Conservation (phyloP, 208 protist species). For the Herpetomonas tarakana region DNA sequence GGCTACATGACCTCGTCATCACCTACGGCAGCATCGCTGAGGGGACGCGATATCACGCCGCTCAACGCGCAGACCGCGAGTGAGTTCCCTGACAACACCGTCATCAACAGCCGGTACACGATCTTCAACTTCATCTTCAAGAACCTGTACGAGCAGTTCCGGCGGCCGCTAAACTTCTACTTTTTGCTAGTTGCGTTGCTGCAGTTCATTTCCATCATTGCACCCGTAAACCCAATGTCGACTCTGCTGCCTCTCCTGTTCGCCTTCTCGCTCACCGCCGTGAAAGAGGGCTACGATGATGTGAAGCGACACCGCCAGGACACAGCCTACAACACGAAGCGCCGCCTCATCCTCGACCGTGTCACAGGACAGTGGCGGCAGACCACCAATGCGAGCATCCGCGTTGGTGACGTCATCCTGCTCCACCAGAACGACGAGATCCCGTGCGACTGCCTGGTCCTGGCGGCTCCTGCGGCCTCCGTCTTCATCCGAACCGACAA, state of each 20-base stretch:
- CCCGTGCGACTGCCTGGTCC: conserved; percentile 89
- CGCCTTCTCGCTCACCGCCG: conserved; percentile 90
- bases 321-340: conserved; percentile 63
- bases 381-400: conserved; percentile 50
- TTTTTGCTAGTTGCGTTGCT: conserved; percentile 94
- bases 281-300: conserved; percentile 96
- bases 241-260: conserved; percentile 91
- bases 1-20: too few species aligned
- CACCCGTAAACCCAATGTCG: conserved; percentile 91
- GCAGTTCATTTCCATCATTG: conserved; percentile 91
- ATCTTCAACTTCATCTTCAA: conserved; percentile 93
- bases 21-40: too few species aligned
- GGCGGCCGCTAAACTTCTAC: conserved; percentile 94
- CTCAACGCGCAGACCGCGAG: conserved; percentile 34
- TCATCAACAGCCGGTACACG: conserved; percentile 94
- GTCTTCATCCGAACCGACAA: conserved; percentile 93
- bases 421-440: conserved; percentile 77
- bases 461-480: conserved; percentile 37
- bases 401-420: conserved; percentile 85
- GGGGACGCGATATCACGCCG: conserved; percentile 25
- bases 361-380: conserved; percentile 20
- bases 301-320: conserved; percentile 84
- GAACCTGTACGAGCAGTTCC: conserved; percentile 97
- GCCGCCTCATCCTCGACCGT: conserved; percentile 37
- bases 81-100: conserved; percentile 71